Base-by-base conservation (phyloP, 1,284 basidiomycete genomes). In the Puccinia polysora region DNA sequence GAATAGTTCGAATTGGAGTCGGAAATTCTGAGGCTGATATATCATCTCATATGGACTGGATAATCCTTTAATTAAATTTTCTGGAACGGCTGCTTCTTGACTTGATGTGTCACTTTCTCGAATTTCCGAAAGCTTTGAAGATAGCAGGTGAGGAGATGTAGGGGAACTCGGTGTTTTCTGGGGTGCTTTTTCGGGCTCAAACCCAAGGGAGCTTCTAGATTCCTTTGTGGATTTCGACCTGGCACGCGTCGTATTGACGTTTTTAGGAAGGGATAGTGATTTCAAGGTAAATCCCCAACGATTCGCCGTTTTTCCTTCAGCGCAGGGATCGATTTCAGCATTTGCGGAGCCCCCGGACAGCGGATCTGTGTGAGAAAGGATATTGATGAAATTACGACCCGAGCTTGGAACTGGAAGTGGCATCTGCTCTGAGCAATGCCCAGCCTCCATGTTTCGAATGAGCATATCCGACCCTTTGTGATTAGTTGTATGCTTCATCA, bases 251-350 rank as follows among this genome's bases (percentile, higher is more conserved):
- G 30, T 8, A 20, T 40, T 45, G 28, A n/a, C 18, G 32, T 23
- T 38, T 52, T 52, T 63, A 18, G n/a, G 25, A 20, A 63, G 45
- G 4, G 60, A 63, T 50, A 63, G 32, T 34, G 60, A 50, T n/a
- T 63, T 63, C 43, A 50, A 36, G 36, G 14, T n/a, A 50, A 63
- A 63, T 28, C 60, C 45, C 60, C 60, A 63, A 34, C 32, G 47
- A 20, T 45, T 50, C 18, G 43, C 60, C 30, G 43, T 47, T 50
- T 63, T 63, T 30, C 5, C 28, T 14, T 36, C 47, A 34, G n/a
- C 36, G 32, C 63, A 23, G 15, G 34, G 25, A 2, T 49, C 47
- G 14, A 14, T 18, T 28, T 50, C 25, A 10, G 7, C 18, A 28
- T 18, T 40, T 5, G 23, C 34, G 38, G 23, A n/a, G n/a, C n/a